phyloP scores from a whole-genome alignment of 2,329 filamentous ascomycete genomes.

The Talaromyces atroroseus region DNA sequence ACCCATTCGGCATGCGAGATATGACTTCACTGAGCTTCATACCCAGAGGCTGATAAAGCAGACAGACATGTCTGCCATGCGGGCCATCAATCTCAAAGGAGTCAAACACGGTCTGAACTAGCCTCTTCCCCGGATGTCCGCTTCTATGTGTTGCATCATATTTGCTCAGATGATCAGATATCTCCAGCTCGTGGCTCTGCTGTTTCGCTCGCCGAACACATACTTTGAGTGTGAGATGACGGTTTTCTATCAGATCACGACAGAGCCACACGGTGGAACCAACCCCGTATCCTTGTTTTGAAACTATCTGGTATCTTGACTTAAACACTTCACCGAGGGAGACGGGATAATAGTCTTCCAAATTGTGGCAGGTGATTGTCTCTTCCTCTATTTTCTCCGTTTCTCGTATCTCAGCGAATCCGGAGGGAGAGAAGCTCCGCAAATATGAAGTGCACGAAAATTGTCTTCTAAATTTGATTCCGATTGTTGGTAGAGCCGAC shows the following conservation, averaged over 20 bases:
- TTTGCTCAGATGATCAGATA: background rate
- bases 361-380: background rate
- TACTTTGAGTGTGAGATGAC: background rate
- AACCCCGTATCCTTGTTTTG: conserved; percentile 22
- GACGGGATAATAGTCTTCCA: conserved; percentile 7
- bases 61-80: background rate
- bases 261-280: conserved; percentile 26
- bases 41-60: background rate
- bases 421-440: background rate
- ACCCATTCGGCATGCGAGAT: background rate
- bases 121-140: background rate
- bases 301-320: conserved; percentile 20
- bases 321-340: conserved; percentile 18
- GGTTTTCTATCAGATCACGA: conserved; percentile 14
- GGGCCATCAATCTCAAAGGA: conserved; percentile 1
- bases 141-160: background rate
- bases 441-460: background rate
- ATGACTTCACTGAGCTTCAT: conserved; percentile 3
- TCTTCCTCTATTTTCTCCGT: conserved; percentile 1
- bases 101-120: conserved; percentile 1
- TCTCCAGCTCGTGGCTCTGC: background rate
- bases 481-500: background rate
- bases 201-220: conserved; percentile 1
- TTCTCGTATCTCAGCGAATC: background rate
- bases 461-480: background rate